Conservation (phyloP, 2,329 filamentous ascomycete species). For the Fusarium sacchari region DNA sequence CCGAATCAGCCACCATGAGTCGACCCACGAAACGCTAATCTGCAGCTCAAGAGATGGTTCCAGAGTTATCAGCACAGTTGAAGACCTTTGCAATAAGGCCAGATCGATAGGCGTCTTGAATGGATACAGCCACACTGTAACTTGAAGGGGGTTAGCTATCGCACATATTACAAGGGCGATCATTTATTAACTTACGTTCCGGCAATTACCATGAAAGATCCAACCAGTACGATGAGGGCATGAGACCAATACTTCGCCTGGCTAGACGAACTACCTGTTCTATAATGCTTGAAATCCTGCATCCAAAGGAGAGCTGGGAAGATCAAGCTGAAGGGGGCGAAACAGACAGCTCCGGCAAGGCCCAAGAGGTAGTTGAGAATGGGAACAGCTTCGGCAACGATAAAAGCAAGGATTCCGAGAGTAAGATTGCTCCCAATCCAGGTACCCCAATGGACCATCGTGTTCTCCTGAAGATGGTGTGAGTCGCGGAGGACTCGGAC, state of each 20-base stretch:
- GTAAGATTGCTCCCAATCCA: constrained; percentile 1
- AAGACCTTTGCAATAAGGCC: background rate
- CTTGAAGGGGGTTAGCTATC: background rate
- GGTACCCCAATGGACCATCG: background rate
- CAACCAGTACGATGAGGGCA: background rate
- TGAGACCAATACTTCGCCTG: background rate
- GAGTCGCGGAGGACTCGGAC: background rate
- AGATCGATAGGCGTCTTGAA: background rate
- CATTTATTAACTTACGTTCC: background rate
- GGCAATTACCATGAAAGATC: background rate
- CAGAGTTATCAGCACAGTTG: background rate
- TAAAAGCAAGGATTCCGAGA: background rate
- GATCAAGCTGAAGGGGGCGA: background rate
- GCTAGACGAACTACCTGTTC: accelerated
- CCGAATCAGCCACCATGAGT: background rate
- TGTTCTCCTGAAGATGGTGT: background rate
- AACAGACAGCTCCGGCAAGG: background rate
- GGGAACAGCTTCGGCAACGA: background rate
- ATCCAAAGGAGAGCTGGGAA: background rate
- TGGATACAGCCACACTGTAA: background rate
- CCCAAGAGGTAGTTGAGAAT: constrained; percentile 1
- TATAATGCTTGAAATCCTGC: background rate
- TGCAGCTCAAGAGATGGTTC: background rate
- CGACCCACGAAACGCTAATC: accelerated
- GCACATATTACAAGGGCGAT: accelerated